Evolutionary conservation across 257 asterid genomes (phyloP).

Genomic region (Nicotiana paniculata): DNA sequence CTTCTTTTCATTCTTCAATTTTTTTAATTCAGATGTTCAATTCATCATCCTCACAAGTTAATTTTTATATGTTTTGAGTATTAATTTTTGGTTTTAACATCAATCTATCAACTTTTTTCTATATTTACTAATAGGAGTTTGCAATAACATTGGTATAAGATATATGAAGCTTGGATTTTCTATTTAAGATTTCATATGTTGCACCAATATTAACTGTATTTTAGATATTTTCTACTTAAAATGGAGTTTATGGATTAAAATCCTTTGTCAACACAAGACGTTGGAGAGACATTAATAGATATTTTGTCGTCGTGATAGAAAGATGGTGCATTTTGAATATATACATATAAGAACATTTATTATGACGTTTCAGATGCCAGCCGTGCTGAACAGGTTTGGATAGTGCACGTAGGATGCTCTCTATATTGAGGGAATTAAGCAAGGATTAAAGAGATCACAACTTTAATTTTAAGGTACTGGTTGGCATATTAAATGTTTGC

Average conservation of each 20-base stretch:
- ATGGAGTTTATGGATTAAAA: not conserved
- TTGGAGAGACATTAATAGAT: slow-evolving; percentile 77
- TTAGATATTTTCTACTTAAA: not conserved
- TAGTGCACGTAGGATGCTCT: slow-evolving; percentile 99
- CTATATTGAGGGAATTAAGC: slow-evolving; percentile 79
- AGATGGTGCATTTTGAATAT: slow-evolving; percentile 44
- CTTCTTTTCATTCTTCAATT: not conserved
- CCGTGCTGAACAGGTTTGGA: slow-evolving; percentile 90
- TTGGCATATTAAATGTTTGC: not conserved
- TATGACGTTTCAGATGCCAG: slow-evolving; percentile 61
- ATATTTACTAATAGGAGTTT: not conserved
- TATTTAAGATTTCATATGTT: too few species aligned
- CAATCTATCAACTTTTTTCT: not conserved
- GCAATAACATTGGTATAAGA: too few species aligned
- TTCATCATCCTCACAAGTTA: not conserved
- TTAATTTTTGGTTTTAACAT: not conserved
- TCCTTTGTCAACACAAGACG: slow-evolving; percentile 34
- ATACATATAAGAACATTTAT: not conserved
- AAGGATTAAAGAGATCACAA: slow-evolving; percentile 63
- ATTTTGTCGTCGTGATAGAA: slow-evolving; percentile 78
- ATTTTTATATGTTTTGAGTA: not conserved
- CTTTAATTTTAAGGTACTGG: not conserved
- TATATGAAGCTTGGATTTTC: too few species aligned
- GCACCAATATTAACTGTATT: too few species aligned
- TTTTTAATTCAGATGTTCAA: not conserved